These are phyloP conservation scores for Colletotrichum tabaci DNA, from an alignment of 2,329 filamentous ascomycete species.

Conservation along the genomic window DNA sequence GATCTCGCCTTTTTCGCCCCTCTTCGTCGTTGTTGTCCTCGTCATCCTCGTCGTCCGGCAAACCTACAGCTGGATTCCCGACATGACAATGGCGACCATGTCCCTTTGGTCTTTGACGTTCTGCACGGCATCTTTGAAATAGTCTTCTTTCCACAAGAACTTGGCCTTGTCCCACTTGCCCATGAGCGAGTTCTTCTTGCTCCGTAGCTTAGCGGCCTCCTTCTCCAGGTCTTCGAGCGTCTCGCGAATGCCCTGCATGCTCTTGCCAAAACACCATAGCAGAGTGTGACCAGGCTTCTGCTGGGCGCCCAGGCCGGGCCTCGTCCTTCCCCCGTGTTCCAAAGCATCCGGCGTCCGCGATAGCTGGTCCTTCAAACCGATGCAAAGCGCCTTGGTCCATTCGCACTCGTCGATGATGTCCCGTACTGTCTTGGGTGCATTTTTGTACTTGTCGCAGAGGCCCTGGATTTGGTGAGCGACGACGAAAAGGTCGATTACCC, in stretches of 20 bases:
- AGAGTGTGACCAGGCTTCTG: neutral
- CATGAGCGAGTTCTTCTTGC: conserved; percentile 9
- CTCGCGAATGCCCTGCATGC: conserved; percentile 1
- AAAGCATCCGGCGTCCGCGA: conserved; percentile 3
- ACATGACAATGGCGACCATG: conserved; percentile 9
- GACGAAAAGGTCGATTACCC: conserved; percentile 23
- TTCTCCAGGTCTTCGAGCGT: conserved; percentile 13
- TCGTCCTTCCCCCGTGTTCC: neutral
- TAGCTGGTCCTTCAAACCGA: neutral
- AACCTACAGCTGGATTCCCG: conserved; percentile 2
- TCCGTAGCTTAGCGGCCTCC: conserved; percentile 12
- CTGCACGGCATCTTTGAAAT: conserved; percentile 15
- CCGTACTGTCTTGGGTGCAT: conserved; percentile 17
- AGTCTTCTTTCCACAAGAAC: conserved; percentile 23
- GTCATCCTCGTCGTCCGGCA: neutral
- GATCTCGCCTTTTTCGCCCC: neutral
- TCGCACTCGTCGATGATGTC: conserved; percentile 19
- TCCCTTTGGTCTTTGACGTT: conserved; percentile 15
- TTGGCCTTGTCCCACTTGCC: conserved; percentile 32
- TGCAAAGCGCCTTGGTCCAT: conserved; percentile 11
- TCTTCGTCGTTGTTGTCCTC: neutral
- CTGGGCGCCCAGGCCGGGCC: neutral
- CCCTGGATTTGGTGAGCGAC: conserved; percentile 6
- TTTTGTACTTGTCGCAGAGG: conserved; percentile 24
- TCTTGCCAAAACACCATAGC: neutral